Base-by-base conservation (phyloP, 108 stramenopile genomes). In the Skeletonema potamos region DNA sequence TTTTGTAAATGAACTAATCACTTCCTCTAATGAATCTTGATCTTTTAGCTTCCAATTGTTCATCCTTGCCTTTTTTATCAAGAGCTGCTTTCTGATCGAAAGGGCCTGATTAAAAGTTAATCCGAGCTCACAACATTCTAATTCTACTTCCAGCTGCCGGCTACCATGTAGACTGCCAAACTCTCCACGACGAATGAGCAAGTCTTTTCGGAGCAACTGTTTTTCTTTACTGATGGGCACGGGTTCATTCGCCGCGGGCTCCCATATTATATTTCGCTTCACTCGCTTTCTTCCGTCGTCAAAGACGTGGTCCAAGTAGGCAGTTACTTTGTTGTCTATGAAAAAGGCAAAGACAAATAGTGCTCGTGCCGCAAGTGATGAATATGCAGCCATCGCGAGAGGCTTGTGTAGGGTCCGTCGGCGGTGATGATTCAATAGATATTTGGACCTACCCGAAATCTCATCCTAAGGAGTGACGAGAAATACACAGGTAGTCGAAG, bases 1-100 rank as follows among this genome's bases (percentile, higher is more conserved):
- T 6, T 29, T 15, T 18, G 70, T 55, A 48, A 74, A 70, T 8
- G 33, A 26, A 43, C 22, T 58, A 3, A 27, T 37, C 26, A 80
- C 36, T 13, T 43, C 44, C 27, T 74, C 64, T 29, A 69, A 41
- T 7, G 48, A 29, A 12, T 44, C 30, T 30, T 64, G 15, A 29
- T 69, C 54, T 30, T 63, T 80, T 17, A 74, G 32, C 30, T 74
- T 80, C 11, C 24, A 51, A 15, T 24, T n/a, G 27, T 58, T 69
- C 2, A 9, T 43, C 1, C 68, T 30, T 2, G 48, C 24, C 34
- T 80, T 74, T 20, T 46, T 54, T 15, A 80, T 46, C 68, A 80
- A 30, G 6, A 73, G 62, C 51, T 80, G 79, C 33, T 63, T 75
- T 34, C 79, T 59, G 20, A 80, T 74, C 11, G 60, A 74, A 7